Conservation (phyloP, 2,329 filamentous ascomycete genomes). For the Trichophyton verrucosum region DNA sequence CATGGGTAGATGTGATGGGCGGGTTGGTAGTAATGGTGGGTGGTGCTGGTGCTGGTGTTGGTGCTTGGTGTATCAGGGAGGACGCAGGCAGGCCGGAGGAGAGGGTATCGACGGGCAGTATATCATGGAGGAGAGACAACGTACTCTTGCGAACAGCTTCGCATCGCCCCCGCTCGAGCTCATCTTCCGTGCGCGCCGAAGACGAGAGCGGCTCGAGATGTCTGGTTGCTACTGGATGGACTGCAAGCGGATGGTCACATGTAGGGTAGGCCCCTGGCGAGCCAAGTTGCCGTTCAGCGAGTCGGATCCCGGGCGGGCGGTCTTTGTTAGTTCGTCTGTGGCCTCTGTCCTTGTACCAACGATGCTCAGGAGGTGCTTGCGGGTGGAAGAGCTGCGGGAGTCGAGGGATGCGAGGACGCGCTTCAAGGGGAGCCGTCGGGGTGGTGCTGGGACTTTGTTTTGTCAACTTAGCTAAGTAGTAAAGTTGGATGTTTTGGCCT, state of each 20-base stretch:
- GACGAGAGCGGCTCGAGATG: constrained; percentile 1
- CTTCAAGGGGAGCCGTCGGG: not conserved
- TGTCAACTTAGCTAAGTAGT: not conserved
- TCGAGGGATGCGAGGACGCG: not conserved
- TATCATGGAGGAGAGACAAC: constrained; percentile 18
- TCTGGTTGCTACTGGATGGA: constrained; percentile 2
- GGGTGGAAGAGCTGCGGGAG: not conserved
- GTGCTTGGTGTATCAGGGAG: not conserved
- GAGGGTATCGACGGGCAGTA: constrained; percentile 2
- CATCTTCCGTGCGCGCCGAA: constrained; percentile 33
- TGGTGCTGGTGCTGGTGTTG: too few species aligned
- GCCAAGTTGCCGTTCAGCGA: not conserved
- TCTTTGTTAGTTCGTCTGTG: not conserved
- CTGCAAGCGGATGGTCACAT: constrained; percentile 2
- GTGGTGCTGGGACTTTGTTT: not conserved
- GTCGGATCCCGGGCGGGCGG: not conserved
- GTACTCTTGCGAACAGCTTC: constrained; percentile 96
- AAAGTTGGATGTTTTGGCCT: not conserved
- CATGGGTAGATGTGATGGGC: not conserved
- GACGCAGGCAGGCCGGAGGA: not conserved
- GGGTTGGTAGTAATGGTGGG: too few species aligned
- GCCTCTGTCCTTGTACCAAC: not conserved
- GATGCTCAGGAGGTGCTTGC: not conserved
- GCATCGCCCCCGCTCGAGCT: constrained; percentile 75
- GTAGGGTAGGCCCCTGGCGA: constrained; percentile 1